Percentiles rank a stretch among this genome's conserved stretches.
Conservation (phyloP, 331 rosid species). For the Quercus phellos region DNA sequence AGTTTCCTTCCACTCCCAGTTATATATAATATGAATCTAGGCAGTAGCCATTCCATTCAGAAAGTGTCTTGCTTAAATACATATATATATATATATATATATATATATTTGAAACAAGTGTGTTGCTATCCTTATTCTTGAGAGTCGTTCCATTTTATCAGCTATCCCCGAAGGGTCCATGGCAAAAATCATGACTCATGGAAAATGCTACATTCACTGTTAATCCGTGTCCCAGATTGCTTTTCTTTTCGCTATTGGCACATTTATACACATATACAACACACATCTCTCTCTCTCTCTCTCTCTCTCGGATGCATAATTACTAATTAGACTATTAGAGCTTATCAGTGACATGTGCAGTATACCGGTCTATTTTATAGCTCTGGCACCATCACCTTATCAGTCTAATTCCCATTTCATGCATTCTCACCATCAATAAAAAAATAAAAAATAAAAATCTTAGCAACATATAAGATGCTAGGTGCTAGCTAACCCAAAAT, state of each 20-base stretch:
- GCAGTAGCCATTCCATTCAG: not conserved
- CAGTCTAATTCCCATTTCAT: not conserved
- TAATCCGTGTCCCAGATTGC: not conserved
- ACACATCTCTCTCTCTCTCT: no score
- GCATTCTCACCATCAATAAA: not conserved
- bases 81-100: no score
- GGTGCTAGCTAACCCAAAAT: conserved; percentile 23
- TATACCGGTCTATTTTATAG: not conserved
- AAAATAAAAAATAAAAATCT: not conserved
- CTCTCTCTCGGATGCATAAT: no score
- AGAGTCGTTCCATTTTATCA: not conserved
- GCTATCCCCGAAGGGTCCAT: not conserved
- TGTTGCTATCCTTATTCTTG: not conserved
- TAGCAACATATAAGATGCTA: not conserved
- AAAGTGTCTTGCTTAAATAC: not conserved
- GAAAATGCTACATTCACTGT: not conserved
- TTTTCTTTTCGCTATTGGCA: no score
- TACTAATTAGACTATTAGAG: no score
- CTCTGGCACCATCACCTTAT: no score
- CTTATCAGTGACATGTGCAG: not conserved
- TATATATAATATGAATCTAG: not conserved
- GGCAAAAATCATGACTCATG: not conserved
- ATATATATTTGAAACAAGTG: not conserved
- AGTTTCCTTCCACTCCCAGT: not conserved
- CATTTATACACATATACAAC: no score